phyloP scores from a whole-genome alignment of 441 rosid species.

The Aquilaria agallochum region DNA sequence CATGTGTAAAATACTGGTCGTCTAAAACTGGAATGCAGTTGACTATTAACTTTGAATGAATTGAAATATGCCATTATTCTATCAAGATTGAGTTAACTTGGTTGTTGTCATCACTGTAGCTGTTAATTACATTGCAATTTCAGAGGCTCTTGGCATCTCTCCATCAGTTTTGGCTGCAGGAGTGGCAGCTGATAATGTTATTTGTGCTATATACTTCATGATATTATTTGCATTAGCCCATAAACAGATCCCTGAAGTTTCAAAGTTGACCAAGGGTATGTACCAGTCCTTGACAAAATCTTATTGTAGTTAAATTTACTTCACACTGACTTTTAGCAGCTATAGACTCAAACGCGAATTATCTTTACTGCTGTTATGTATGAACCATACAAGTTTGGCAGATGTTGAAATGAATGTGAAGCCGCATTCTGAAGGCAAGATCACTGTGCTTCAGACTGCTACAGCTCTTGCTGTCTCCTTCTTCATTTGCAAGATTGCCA shows the following conservation, averaged over 20 bases:
- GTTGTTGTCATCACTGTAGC: constrained; percentile 34
- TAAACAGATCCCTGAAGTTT: constrained; percentile 51
- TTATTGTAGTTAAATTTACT: neutral
- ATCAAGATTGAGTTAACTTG: constrained; percentile 14
- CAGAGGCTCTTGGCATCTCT: constrained; percentile 67
- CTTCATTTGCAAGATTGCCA: constrained; percentile 59
- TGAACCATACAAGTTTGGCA: constrained; percentile 19
- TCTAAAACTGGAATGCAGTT: no score
- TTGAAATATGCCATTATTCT: constrained; percentile 5
- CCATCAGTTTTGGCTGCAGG: constrained; percentile 83
- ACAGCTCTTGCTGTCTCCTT: constrained; percentile 56
- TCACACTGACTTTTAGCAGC: neutral
- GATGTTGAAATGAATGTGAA: constrained; percentile 30
- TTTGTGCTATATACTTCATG: constrained; percentile 61
- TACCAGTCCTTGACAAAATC: constrained; percentile 2
- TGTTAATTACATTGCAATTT: constrained; percentile 77
- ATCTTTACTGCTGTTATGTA: neutral
- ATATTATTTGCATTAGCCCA: constrained; percentile 64
- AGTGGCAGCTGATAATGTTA: constrained; percentile 78
- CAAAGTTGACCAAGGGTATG: constrained; percentile 37
- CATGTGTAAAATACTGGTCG: no score
- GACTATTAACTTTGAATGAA: no score
- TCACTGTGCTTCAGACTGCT: constrained; percentile 47
- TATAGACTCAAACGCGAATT: neutral
- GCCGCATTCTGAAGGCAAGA: constrained; percentile 29